These are phyloP conservation scores for Bolboschoenus planiculmis DNA, from an alignment of 176 grass and related monocot genomes.

Conservation along the genomic window DNA sequence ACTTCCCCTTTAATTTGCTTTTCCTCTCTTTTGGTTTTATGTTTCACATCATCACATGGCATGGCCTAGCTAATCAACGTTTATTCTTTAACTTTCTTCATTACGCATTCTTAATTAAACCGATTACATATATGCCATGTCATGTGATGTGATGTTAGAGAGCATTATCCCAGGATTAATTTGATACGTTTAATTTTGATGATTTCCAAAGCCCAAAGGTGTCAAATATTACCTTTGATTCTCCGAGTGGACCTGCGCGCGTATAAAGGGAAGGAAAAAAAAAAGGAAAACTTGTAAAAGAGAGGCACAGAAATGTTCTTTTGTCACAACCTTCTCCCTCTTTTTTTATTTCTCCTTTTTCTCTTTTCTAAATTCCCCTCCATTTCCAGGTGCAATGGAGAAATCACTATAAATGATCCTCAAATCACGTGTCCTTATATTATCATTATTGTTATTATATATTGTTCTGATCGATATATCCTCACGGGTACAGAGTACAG, in stretches of 20 bases:
- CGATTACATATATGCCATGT: too few relatives aligned
- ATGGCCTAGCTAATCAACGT: neutral
- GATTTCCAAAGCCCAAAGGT: neutral
- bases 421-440: neutral
- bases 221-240: slow-evolving; percentile 25
- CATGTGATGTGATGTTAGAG: neutral
- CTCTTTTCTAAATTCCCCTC: neutral
- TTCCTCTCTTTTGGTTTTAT: neutral
- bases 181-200: slow-evolving; percentile 13
- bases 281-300: slow-evolving; percentile 7
- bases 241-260: neutral
- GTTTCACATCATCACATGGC: too few relatives aligned
- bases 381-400: neutral
- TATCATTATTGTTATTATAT: neutral
- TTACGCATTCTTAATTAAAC: neutral
- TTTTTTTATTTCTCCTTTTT: neutral
- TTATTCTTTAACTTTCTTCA: too few relatives aligned
- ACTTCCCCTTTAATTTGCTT: neutral
- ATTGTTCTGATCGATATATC: neutral
- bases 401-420: neutral
- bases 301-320: slow-evolving; percentile 21
- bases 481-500: neutral
- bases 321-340: neutral
- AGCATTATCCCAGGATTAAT: slow-evolving; percentile 12
- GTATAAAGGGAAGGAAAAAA: slow-evolving; percentile 3